Evolutionary conservation across 352 stramenopile genomes (phyloP).

Genomic region (Aphanomyces invadans): DNA sequence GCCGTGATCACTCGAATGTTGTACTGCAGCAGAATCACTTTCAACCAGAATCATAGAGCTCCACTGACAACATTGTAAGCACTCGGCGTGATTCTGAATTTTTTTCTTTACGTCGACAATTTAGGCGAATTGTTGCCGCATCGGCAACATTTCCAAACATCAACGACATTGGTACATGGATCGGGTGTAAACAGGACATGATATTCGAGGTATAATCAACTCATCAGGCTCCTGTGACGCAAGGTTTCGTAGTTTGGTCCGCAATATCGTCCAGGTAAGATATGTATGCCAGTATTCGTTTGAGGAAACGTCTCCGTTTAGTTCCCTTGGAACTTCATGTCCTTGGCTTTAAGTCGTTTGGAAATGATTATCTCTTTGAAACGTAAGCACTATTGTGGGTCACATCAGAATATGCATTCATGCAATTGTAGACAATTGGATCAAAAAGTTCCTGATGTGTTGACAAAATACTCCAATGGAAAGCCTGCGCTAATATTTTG

Average conservation of each 20-base stretch:
- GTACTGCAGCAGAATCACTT: not conserved
- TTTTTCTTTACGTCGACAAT: too few species aligned
- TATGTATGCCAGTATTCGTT: not conserved
- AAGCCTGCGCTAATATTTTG: slow-evolving; percentile 19
- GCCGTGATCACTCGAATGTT: slow-evolving; percentile 9
- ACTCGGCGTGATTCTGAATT: not conserved
- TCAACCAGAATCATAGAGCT: not conserved
- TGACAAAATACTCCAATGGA: slow-evolving; percentile 8
- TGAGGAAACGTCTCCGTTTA: not conserved
- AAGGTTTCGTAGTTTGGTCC: slow-evolving; percentile 8
- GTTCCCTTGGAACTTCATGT: slow-evolving; percentile 10
- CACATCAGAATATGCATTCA: not conserved
- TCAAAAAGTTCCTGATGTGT: not conserved
- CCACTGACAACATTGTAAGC: not conserved
- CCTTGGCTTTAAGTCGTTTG: slow-evolving; percentile 5
- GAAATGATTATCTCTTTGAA: slow-evolving; percentile 12
- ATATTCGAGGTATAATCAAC: slow-evolving; percentile 8
- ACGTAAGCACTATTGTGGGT: slow-evolving; percentile 2
- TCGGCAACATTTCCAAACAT: slow-evolving; percentile 14
- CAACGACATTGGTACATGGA: not conserved
- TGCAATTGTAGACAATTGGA: slow-evolving; percentile 1
- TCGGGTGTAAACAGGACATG: slow-evolving; percentile 1
- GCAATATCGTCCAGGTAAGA: slow-evolving; percentile 9
- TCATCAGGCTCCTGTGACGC: not conserved
- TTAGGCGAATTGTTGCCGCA: slow-evolving; percentile 8